Evolutionary conservation across 2,329 filamentous ascomycete species (phyloP), one percentile per base, ranked within the genome.

Genomic region (Amphichorda felina): DNA sequence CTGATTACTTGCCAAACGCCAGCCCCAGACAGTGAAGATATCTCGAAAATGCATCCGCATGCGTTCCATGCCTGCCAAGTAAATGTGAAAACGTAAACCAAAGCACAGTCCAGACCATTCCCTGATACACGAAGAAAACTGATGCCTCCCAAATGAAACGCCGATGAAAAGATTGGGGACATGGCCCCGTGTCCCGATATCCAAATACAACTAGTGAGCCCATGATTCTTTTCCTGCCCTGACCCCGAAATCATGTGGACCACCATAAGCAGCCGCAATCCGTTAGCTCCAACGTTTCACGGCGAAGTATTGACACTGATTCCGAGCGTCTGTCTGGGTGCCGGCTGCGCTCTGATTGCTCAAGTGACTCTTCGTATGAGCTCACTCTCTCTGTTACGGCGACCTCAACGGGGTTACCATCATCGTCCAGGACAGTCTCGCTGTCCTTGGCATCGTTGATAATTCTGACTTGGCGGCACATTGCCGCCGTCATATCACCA

Each of bases 221-320:
- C 21, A 6, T 24, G 6, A 24, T 24, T 24, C 10, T 29, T 29
- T 29, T n/a, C n/a, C n/a, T n/a, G n/a, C n/a, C n/a, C n/a, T n/a
- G n/a, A n/a, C n/a, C 21, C 21, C 21, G 21, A 24, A 24, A 24
- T 45, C 38, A 72, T 36, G 57, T 61, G 33, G 63, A 53, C 55
- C 61, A 70, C 69, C 69, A 73, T 43, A 70, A 56, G 42, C 70
- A 74, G 8, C 65, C 68, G 37, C 70, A 74, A 25, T 64, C 56
- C 38, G 64, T 70, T 37, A 71, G 52, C 33, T 68, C 59, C 18
- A 35, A 17, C 6, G 35, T 31, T n/a, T 37, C 38, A 5, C 38
- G 34, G 15, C 24, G 27, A 21, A 28, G 10, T 13, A 39, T 5
- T 14, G 30, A 19, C 6, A 11, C 16, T 16, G 14, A n/a, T 15